These are phyloP conservation scores for Barnettozyma sucrosica DNA, from an alignment of 805 yeast genomes.

Conservation along the genomic window DNA sequence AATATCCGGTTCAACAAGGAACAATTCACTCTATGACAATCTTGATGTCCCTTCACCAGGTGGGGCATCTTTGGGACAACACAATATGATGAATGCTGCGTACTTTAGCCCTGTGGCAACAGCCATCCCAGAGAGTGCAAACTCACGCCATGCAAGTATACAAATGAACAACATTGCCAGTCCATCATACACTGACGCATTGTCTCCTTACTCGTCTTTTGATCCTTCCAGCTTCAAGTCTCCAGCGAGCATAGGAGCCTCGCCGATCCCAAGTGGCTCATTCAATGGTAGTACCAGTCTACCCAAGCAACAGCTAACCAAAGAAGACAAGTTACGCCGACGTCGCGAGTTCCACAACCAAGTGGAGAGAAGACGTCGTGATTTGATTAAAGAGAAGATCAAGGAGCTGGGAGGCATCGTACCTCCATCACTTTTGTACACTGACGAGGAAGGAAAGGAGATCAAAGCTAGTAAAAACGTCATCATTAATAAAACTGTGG, in stretches of 20 bases:
- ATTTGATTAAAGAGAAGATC: slow-evolving; percentile 82
- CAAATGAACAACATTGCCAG: slow-evolving; percentile 2
- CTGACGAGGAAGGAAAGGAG: slow-evolving; percentile 45
- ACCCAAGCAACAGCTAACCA: slow-evolving; percentile 33
- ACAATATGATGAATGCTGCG: slow-evolving; percentile 14
- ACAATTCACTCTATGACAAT: slow-evolving; percentile 21
- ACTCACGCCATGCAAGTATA: slow-evolving; percentile 4
- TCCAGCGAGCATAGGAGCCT: slow-evolving; percentile 26
- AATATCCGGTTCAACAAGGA: slow-evolving; percentile 10
- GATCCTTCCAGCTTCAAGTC: slow-evolving; percentile 26
- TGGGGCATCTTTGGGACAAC: slow-evolving; percentile 11
- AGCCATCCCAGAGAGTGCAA: slow-evolving; percentile 11
- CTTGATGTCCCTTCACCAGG: slow-evolving; percentile 17
- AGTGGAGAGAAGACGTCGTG: slow-evolving; percentile 88
- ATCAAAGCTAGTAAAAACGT: slow-evolving; percentile 79
- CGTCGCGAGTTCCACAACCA: slow-evolving; percentile 90
- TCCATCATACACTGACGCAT: slow-evolving; percentile 20
- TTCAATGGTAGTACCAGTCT: slow-evolving; percentile 27
- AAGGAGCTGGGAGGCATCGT: slow-evolving; percentile 76
- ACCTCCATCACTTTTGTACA: slow-evolving; percentile 63
- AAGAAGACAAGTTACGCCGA: slow-evolving; percentile 68
- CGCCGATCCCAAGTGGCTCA: slow-evolving; percentile 25
- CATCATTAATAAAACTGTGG: slow-evolving; percentile 71
- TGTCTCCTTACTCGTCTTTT: slow-evolving; percentile 26
- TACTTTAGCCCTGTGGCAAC: slow-evolving; percentile 25